Evolutionary conservation across 306 rosid genomes (phyloP), one percentile per base, ranked within the genome.

Genomic region (Gynostemma pentaphyllum): DNA sequence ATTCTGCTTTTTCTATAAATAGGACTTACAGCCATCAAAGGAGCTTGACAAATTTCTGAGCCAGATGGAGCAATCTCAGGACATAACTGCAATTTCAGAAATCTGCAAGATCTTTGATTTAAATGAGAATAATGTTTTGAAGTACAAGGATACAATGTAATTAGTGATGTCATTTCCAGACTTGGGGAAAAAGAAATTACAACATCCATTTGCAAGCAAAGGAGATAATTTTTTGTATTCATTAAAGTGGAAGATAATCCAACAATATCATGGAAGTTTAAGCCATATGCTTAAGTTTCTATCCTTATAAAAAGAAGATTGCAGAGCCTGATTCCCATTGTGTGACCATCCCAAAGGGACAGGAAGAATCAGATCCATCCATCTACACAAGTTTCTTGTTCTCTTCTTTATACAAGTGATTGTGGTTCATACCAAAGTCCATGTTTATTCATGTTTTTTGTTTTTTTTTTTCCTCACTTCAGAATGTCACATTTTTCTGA

Each of bases 41-140:
- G 81, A 78, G 55, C 90, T 92, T 4, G 94, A 92, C 60, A 48
- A 70, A 46, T 80, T 92, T 68, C 56, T 72, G 45, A 67, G 34
- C 22, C 57, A 9, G 2, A 75, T 73, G 45, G 65, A 62, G 44
- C 79, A 41, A 49, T 26, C 41, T 7, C 74, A 62, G 0, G 85
- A 85, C 40, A 64, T 69, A 73, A 39, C 47, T 22, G 80, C 75
- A 52, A 80, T 91, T 29, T 36, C 22, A 46, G 71, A 78, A 13
- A 84, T 88, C 7, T 92, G 96, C 87, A 76, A 78, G 80, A 67
- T 72, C 59, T 92, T 79, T 73, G 75, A 86, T 63, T 82, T 88
- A 75, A 79, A 80, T 73, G 57, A 71, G 16, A 59, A 29, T 11
- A 89, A 86, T 74, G 95, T 88, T 66, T 66, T 76, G 5, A 88